These are phyloP conservation scores for Platismatia glauca DNA, from an alignment of 495 filamentous ascomycete genomes.

Conservation along the genomic window DNA sequence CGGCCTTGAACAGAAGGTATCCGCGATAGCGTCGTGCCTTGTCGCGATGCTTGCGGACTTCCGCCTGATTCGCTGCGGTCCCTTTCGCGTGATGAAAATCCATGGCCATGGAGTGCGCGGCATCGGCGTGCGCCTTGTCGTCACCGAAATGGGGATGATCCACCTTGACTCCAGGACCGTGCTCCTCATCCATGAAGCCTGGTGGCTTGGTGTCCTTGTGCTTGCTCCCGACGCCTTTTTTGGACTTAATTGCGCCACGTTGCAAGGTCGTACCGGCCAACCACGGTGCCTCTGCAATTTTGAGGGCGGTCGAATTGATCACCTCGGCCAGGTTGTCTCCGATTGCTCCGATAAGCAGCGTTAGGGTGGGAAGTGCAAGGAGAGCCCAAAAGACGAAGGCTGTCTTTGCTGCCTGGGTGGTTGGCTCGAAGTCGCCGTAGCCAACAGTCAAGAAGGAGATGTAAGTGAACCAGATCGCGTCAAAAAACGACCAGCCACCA, in stretches of 20 bases:
- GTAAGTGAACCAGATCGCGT: not conserved
- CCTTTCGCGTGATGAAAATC: not conserved
- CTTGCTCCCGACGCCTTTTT: not conserved
- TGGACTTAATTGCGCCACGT: not conserved
- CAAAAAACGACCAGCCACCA: not conserved
- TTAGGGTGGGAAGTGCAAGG: not conserved
- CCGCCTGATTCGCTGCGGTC: not conserved
- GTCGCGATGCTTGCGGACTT: not conserved
- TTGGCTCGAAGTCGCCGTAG: not conserved
- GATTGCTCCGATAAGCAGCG: not conserved
- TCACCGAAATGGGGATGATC: not conserved
- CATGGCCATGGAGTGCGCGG: not conserved
- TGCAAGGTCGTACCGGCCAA: not conserved
- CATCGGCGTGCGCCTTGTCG: not conserved
- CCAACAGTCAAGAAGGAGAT: not conserved
- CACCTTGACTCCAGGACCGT: not conserved
- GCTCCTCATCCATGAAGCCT: not conserved
- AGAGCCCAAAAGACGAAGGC: not conserved
- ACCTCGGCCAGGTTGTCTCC: not conserved
- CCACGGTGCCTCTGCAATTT: not conserved
- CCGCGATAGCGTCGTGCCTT: not conserved
- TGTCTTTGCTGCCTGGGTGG: not conserved
- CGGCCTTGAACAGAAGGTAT: not conserved
- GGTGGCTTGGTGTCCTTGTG: not conserved
- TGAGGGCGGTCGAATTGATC: not conserved